Conservation (phyloP, 2,329 filamentous ascomycete species). For the Alternaria gansuensis region DNA sequence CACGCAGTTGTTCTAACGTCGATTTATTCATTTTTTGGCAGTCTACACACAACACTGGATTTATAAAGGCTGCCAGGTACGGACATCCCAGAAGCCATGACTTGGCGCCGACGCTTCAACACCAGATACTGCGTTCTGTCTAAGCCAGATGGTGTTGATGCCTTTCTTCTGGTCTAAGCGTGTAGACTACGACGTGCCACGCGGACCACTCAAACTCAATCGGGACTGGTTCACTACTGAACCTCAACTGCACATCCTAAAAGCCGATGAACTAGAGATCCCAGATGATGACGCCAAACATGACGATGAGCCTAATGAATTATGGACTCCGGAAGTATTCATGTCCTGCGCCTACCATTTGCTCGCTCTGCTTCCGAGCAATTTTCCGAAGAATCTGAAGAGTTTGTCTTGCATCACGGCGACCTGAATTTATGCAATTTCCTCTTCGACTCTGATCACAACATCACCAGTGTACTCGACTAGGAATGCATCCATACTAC, state of each 20-base stretch:
- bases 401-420: background rate
- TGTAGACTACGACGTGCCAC: constrained; percentile 5
- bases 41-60: background rate
- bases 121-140: background rate
- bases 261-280: background rate
- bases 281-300: no score
- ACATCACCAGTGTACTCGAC: background rate
- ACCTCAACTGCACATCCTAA: background rate
- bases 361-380: background rate
- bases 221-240: background rate
- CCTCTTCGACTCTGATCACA: background rate
- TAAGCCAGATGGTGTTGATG: constrained; percentile 18
- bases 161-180: constrained; percentile 16
- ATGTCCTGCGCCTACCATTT: background rate
- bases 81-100: background rate
- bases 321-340: no score
- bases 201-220: constrained; percentile 16
- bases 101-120: background rate
- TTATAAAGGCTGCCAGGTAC: background rate
- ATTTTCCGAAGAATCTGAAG: background rate
- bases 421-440: background rate
- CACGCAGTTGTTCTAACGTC: background rate
- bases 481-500: background rate
- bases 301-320: no score
- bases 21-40: background rate